Conservation (phyloP, 1,139 yeast genomes). For the Saccharomyces hybrid region DNA sequence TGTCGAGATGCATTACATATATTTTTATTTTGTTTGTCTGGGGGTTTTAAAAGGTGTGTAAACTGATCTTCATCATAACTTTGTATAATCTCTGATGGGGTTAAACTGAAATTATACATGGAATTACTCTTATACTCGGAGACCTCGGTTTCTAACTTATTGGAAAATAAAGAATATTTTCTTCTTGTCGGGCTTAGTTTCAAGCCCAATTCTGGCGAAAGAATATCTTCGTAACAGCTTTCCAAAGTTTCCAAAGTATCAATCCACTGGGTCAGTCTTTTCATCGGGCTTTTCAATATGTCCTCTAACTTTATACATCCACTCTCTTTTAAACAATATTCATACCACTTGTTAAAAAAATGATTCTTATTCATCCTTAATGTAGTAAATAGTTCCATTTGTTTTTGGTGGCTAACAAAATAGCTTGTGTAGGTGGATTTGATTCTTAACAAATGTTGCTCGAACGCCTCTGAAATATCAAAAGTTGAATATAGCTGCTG, state of each 20-base stretch:
- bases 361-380: constrained; percentile 10
- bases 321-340: constrained; percentile 19
- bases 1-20: neutral
- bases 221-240: neutral
- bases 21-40: neutral
- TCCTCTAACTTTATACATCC: constrained; percentile 16
- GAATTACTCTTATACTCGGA: constrained; percentile 15
- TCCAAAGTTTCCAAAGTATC: constrained; percentile 10
- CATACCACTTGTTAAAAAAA: constrained; percentile 25
- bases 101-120: constrained; percentile 18
- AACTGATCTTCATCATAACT: constrained; percentile 12
- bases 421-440: constrained; percentile 31
- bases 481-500: constrained; percentile 8
- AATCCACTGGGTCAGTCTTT: constrained; percentile 19
- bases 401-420: constrained; percentile 22
- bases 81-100: constrained; percentile 26
- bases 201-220: neutral
- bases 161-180: constrained; percentile 11
- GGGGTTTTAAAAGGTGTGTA: constrained; percentile 1
- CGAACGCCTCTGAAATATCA: constrained; percentile 28
- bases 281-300: constrained; percentile 22
- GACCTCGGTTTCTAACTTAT: constrained; percentile 11
- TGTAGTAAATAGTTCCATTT: constrained; percentile 19
- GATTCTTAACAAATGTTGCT: constrained; percentile 26
- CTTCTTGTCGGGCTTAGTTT: constrained; percentile 1